Percentiles rank a stretch among this genome's conserved stretches.
Conservation (phyloP, 805 yeast genomes). For the Candida awuae region DNA sequence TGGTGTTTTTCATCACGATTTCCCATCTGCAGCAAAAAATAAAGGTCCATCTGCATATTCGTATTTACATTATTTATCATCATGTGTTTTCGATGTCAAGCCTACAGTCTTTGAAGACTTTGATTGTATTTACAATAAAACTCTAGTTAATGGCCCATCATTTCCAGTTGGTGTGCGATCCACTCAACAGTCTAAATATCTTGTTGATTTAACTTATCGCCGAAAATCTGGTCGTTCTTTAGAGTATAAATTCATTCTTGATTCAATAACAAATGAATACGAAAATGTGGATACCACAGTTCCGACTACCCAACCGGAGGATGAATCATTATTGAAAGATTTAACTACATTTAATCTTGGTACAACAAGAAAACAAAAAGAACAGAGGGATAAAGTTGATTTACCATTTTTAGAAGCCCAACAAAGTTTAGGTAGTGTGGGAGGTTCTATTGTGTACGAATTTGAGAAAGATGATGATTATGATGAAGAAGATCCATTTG, state of each 20-base stretch:
- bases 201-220: conserved; percentile 51
- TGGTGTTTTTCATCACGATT: conserved; percentile 40
- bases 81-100: conserved; percentile 55
- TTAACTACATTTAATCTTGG: conserved; percentile 83
- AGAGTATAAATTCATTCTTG: conserved; percentile 44
- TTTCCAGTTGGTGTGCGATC: conserved; percentile 8
- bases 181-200: conserved; percentile 26
- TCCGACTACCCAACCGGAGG: conserved; percentile 18
- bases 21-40: conserved; percentile 20
- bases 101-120: conserved; percentile 31
- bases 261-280: conserved; percentile 37
- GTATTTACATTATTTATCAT: conserved; percentile 58
- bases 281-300: conserved; percentile 20
- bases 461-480: conserved; percentile 96
- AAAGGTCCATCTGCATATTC: conserved; percentile 19
- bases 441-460: conserved; percentile 94
- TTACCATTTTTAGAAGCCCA: conserved; percentile 92
- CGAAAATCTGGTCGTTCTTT: conserved; percentile 81
- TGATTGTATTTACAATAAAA: conserved; percentile 2
- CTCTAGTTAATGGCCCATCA: conserved; percentile 3
- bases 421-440: conserved; percentile 50
- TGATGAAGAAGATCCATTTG: conserved; percentile 97
- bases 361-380: conserved; percentile 65
- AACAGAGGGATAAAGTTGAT: conserved; percentile 77
- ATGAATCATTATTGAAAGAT: conserved; percentile 49